Percentiles rank a stretch among this genome's conserved stretches.
Conservation (phyloP, 306 rosid species). For the Corylus americana region DNA sequence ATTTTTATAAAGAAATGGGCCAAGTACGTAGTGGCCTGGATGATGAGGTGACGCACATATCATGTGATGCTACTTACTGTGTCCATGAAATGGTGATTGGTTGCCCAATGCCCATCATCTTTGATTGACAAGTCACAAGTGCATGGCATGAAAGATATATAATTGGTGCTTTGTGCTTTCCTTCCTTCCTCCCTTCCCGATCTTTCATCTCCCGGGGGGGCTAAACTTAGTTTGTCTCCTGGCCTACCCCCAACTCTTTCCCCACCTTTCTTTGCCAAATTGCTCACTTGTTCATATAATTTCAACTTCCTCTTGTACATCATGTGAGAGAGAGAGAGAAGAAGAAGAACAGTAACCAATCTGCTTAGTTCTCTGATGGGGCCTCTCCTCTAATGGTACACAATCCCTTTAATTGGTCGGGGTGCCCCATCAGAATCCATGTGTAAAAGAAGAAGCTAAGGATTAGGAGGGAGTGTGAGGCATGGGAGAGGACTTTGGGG, state of each 20-base stretch:
- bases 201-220: conserved; percentile 1
- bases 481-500: too few relatives aligned
- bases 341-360: too few relatives aligned
- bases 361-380: too few relatives aligned
- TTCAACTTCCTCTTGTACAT: too few relatives aligned
- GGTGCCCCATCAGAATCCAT: too few relatives aligned
- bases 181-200: neutral
- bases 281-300: neutral
- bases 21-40: conserved; percentile 26
- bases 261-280: neutral
- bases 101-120: conserved; percentile 32
- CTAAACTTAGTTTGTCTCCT: neutral
- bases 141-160: conserved; percentile 1
- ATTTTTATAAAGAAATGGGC: conserved; percentile 8
- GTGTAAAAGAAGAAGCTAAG: too few relatives aligned
- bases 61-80: conserved; percentile 33
- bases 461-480: too few relatives aligned
- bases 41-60: conserved; percentile 42
- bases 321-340: too few relatives aligned
- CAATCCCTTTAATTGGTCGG: too few relatives aligned
- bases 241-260: neutral
- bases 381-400: too few relatives aligned
- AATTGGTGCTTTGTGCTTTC: neutral
- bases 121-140: conserved; percentile 9
- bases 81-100: conserved; percentile 28